These are phyloP conservation scores for Volvariella volvacea DNA, from an alignment of 1,284 basidiomycete species.

Conservation along the genomic window DNA sequence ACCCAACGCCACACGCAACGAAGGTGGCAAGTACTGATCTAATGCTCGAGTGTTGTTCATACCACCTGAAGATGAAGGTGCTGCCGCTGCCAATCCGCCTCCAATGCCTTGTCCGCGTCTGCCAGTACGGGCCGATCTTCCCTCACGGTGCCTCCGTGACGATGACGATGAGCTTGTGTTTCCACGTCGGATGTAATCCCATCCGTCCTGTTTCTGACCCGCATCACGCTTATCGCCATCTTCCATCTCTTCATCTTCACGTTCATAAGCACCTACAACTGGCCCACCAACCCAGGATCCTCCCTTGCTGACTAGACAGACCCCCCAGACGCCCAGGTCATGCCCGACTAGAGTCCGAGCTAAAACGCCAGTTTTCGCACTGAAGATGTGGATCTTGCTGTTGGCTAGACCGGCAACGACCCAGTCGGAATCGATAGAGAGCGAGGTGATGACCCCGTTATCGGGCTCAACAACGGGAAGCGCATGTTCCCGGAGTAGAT, in stretches of 20 bases:
- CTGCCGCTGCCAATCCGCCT: background rate
- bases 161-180: background rate
- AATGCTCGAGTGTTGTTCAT: background rate
- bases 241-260: background rate
- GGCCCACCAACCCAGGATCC: constrained; percentile 25
- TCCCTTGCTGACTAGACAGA: constrained; percentile 62
- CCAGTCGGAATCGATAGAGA: constrained; percentile 82
- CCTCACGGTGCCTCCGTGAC: background rate
- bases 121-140: no score
- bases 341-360: constrained; percentile 80
- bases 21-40: constrained; percentile 1
- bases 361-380: constrained; percentile 73
- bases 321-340: constrained; percentile 88
- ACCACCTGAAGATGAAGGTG: background rate
- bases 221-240: background rate
- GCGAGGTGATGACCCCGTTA: constrained; percentile 77
- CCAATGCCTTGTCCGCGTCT: background rate
- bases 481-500: constrained; percentile 69
- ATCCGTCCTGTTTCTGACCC: background rate
- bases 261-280: constrained; percentile 3
- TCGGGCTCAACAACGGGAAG: constrained; percentile 50
- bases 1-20: constrained; percentile 5
- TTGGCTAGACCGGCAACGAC: constrained; percentile 91
- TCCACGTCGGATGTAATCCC: background rate
- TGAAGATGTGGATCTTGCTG: constrained; percentile 84